These are phyloP conservation scores for Craterostigma plantagineum DNA, from an alignment of 257 asterid genomes.

Conservation along the genomic window DNA sequence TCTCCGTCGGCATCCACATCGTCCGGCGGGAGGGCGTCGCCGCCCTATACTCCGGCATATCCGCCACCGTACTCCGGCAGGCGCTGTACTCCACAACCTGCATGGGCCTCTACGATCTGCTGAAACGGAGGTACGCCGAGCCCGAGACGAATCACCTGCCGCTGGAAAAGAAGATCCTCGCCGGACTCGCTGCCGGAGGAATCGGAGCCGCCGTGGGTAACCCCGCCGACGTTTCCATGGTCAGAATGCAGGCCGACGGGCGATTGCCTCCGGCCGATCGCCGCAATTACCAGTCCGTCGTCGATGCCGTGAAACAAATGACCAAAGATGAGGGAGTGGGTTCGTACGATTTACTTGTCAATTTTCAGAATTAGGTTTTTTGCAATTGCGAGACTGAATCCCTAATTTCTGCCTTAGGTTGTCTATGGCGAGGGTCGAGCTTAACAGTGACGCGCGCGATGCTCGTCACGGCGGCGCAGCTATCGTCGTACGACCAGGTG, in stretches of 20 bases:
- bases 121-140: not conserved
- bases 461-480: conserved; percentile 7
- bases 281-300: conserved; percentile 2
- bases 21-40: conserved; percentile 1
- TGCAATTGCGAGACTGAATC: too few species aligned
- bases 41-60: conserved; percentile 1
- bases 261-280: conserved; percentile 1
- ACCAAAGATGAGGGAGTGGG: conserved; percentile 1
- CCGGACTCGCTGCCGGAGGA: conserved; percentile 5
- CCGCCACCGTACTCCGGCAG: conserved; percentile 7
- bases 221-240: conserved; percentile 5
- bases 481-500: conserved; percentile 3
- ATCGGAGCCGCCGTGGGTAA: conserved; percentile 7
- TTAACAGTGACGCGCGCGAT: conserved; percentile 5
- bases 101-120: conserved; percentile 3
- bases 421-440: conserved; percentile 4
- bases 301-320: not conserved
- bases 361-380: too few species aligned
- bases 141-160: not conserved
- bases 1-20: not conserved
- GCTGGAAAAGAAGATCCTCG: conserved; percentile 3
- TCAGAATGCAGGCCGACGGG: conserved; percentile 6
- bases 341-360: too few species aligned
- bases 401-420: too few species aligned
- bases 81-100: conserved; percentile 3